A percentile compares a stretch with the other conserved stretches of the same genome.
Evolutionary conservation across 805 yeast genomes (phyloP).

Genomic region (Saccharomycopsis amapae): DNA sequence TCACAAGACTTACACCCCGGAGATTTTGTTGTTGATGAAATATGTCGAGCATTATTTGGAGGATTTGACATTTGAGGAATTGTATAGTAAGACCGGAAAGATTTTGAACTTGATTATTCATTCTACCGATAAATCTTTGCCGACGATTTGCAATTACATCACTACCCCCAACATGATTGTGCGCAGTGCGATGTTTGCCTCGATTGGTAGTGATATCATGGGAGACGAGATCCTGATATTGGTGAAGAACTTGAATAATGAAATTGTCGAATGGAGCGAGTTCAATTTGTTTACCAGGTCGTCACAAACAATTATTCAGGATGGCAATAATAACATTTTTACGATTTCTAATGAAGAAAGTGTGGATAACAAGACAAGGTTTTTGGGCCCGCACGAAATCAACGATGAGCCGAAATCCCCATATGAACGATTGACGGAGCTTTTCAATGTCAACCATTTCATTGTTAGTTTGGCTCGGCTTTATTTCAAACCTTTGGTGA

Average conservation of each 20-base stretch:
- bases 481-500: conserved; percentile 81
- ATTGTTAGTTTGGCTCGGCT: conserved; percentile 90
- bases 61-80: conserved; percentile 88
- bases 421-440: conserved; percentile 80
- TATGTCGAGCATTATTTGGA: conserved; percentile 73
- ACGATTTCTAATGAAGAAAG: conserved; percentile 24
- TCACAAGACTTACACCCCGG: conserved; percentile 79
- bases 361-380: conserved; percentile 21
- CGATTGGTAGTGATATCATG: conserved; percentile 66
- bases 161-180: conserved; percentile 90
- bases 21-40: conserved; percentile 68
- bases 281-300: conserved; percentile 35
- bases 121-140: conserved; percentile 65
- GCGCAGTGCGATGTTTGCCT: conserved; percentile 85
- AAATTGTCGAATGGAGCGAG: conserved; percentile 53
- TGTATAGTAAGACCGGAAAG: conserved; percentile 70
- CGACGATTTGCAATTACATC: conserved; percentile 74
- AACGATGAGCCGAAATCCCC: conserved; percentile 51
- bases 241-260: conserved; percentile 57
- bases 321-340: too few relatives aligned
- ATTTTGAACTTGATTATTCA: conserved; percentile 80
- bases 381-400: conserved; percentile 42
- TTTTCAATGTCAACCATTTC: conserved; percentile 92
- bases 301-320: too few relatives aligned
- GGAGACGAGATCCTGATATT: conserved; percentile 44